These are phyloP conservation scores for Condylostoma magnum DNA, from an alignment of 169 alveolate species.

Conservation along the genomic window DNA sequence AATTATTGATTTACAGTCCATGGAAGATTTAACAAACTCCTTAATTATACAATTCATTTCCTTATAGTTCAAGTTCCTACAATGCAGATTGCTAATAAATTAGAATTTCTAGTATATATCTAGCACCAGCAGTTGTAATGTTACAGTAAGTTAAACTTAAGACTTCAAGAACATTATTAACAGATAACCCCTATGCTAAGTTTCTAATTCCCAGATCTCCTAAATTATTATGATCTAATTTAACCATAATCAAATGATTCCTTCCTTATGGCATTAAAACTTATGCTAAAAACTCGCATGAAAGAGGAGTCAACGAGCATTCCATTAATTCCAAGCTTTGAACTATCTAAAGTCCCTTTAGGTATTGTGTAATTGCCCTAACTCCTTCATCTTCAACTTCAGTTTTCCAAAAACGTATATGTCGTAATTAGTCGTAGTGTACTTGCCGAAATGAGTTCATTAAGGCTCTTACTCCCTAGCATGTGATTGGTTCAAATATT, in stretches of 20 bases:
- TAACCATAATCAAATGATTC: slow-evolving; percentile 19
- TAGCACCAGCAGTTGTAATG: slow-evolving; percentile 44
- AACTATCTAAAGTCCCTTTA: slow-evolving; percentile 20
- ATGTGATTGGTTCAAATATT: not conserved
- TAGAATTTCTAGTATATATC: slow-evolving; percentile 44
- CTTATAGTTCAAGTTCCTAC: slow-evolving; percentile 1
- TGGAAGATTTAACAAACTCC: slow-evolving; percentile 37
- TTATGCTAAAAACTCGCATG: slow-evolving; percentile 45
- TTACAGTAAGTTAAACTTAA: slow-evolving; percentile 48
- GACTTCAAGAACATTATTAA: slow-evolving; percentile 31
- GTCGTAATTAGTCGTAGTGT: slow-evolving; percentile 32
- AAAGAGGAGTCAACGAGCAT: slow-evolving; percentile 35
- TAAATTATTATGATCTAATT: slow-evolving; percentile 49
- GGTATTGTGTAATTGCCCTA: slow-evolving; percentile 34
- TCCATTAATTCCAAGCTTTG: slow-evolving; percentile 37
- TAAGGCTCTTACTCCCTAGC: not conserved
- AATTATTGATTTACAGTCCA: slow-evolving; percentile 39
- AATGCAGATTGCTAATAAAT: slow-evolving; percentile 33
- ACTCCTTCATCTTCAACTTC: slow-evolving; percentile 57
- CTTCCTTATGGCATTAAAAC: slow-evolving; percentile 30
- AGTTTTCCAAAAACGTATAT: slow-evolving; percentile 51
- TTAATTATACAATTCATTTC: slow-evolving; percentile 38
- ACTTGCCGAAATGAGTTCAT: not conserved
- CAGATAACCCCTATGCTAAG: slow-evolving; percentile 38
- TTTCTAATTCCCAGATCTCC: slow-evolving; percentile 45